Evolutionary conservation across 345 rosid genomes (phyloP).

Genomic region (Eucalyptus victrix): DNA sequence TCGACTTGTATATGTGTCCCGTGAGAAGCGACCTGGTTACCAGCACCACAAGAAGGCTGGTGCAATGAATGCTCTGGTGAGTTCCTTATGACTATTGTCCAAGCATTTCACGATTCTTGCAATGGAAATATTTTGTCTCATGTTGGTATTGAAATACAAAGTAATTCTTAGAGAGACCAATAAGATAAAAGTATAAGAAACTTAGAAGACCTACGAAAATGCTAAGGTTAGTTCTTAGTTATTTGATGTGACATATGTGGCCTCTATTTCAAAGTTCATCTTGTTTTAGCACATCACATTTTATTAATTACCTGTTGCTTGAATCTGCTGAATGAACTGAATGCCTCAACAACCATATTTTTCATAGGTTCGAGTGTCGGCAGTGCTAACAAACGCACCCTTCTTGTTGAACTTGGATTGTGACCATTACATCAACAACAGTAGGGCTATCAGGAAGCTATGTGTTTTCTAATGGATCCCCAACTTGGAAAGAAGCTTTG

Average conservation of each 20-base stretch:
- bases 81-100: neutral
- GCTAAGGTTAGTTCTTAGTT: neutral
- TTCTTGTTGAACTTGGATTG: constrained; percentile 88
- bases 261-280: neutral
- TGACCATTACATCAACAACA: constrained; percentile 92
- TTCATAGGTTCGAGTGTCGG: constrained; percentile 81
- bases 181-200: neutral
- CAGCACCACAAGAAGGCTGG: constrained; percentile 98
- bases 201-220: neutral
- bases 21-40: constrained; percentile 96
- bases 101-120: neutral
- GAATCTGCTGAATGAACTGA: neutral
- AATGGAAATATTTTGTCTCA: neutral
- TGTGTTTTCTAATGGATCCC: constrained; percentile 98
- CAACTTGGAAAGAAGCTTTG: constrained; percentile 96
- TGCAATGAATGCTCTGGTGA: constrained; percentile 93
- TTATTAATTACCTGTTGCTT: neutral
- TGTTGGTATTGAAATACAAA: neutral
- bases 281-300: neutral
- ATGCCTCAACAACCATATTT: neutral
- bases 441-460: constrained; percentile 89
- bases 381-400: constrained; percentile 94
- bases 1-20: constrained; percentile 83
- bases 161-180: neutral
- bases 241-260: neutral